Base-by-base conservation (phyloP, 2,329 filamentous ascomycete species). In the Grosmannia serpens region DNA sequence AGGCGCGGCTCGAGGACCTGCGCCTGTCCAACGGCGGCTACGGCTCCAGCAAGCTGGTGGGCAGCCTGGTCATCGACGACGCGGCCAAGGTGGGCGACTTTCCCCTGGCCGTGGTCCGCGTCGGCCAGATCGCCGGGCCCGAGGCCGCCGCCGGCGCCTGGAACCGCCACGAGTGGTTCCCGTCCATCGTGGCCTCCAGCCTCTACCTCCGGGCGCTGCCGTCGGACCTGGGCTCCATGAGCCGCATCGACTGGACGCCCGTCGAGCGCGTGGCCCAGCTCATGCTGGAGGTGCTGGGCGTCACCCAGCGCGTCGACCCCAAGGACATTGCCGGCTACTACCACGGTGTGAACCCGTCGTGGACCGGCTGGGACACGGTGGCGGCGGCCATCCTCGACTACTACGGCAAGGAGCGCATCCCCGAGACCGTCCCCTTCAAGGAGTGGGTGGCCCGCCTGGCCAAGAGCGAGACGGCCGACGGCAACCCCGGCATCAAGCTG, bases 141-240 rank as follows among this genome's bases (percentile, higher is more conserved):
- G 44, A 49, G 9, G n/a, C 55, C 1, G 8, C 5, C 1, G 4
- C 47, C 9, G 81, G 80, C 0, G 62, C 64, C 29, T 85, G 82
- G 82, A 83, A 80, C 60, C 70, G 67, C 24, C 73, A 79, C 13
- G 82, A 85, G 61, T 84, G 80, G 77, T 66, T 85, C 2, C 82
- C 82, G 0, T 73, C 69, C 26, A 69, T 78, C 38, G 66, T 78
- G 15, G 71, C 73, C 0, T 80, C 77, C 49, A 82, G 78, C 0
- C 66, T 77, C 17, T 68, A 75, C 51, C 67, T 84, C 1, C 73
- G 74, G 0, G 67, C 73, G 5, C 65, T 84, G 3, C 81, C 82
- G 0, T 58, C 60, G 0, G 66, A 70, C 2, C 69, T 84, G 0
- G 81, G 78, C 0, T 59, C 64, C 2, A 69, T 74, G 65, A 66